These are phyloP conservation scores for Aaosphaeria arxii DNA, from an alignment of 2,329 filamentous ascomycete genomes.

Conservation along the genomic window DNA sequence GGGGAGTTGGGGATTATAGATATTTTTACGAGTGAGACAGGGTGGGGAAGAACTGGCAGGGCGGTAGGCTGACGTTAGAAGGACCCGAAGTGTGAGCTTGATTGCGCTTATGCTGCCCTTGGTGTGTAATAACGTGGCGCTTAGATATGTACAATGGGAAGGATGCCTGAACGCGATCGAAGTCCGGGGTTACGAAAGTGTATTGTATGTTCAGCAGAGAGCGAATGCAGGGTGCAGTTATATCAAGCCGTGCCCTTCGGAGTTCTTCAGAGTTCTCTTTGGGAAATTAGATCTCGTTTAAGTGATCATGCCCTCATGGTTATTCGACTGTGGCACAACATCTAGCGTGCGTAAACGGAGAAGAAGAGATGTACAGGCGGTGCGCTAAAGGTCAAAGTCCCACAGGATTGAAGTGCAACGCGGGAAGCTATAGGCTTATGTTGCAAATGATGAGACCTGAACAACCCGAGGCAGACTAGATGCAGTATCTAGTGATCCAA, in stretches of 20 bases:
- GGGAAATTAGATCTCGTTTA: too few species aligned
- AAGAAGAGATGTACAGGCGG: too few species aligned
- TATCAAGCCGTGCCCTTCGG: neutral
- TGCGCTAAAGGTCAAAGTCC: too few species aligned
- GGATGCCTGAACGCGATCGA: constrained; percentile 4
- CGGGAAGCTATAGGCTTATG: too few species aligned
- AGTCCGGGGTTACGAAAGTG: neutral
- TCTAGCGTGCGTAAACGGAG: too few species aligned
- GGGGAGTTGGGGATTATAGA: neutral
- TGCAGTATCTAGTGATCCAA: neutral
- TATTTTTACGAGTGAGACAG: constrained; percentile 8
- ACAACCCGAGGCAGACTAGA: too few species aligned
- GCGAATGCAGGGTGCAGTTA: neutral
- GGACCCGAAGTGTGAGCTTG: constrained; percentile 18
- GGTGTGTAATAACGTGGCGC: constrained; percentile 11
- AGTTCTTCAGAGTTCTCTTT: neutral
- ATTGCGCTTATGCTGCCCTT: constrained; percentile 15
- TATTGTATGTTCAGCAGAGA: neutral
- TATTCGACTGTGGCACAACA: too few species aligned
- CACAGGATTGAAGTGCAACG: too few species aligned
- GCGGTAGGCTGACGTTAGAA: constrained; percentile 11
- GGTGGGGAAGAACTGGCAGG: constrained; percentile 6
- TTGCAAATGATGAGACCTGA: too few species aligned
- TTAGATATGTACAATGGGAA: constrained; percentile 1
- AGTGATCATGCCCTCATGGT: too few species aligned